These are phyloP conservation scores for Cytidiella melzeri DNA, from an alignment of 768 basidiomycete species.

Conservation along the genomic window DNA sequence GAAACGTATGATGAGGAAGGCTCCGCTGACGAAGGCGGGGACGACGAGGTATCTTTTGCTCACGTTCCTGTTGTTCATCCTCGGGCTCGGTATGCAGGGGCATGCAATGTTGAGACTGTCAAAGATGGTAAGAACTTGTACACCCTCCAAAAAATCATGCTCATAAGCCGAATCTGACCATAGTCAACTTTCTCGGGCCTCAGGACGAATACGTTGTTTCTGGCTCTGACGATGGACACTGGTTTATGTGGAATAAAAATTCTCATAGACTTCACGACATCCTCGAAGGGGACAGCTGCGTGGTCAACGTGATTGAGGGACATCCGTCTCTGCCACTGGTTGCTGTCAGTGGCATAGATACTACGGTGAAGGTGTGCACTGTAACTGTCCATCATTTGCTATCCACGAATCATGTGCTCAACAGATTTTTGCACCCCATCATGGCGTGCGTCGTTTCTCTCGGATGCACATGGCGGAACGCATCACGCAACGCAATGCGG, in stretches of 20 bases:
- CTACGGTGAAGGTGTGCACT: slow-evolving; percentile 70
- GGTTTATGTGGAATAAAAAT: slow-evolving; percentile 81
- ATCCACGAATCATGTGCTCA: neutral
- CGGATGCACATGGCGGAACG: slow-evolving; percentile 42
- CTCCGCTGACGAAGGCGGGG: slow-evolving; percentile 21
- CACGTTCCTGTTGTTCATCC: slow-evolving; percentile 56
- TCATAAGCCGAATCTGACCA: no score
- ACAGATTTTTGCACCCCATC: slow-evolving; percentile 63
- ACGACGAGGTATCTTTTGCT: slow-evolving; percentile 19
- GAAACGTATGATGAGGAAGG: slow-evolving; percentile 25
- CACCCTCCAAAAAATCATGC: no score
- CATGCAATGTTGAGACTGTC: slow-evolving; percentile 74
- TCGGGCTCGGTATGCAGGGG: slow-evolving; percentile 56
- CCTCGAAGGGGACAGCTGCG: slow-evolving; percentile 73
- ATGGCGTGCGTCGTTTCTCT: slow-evolving; percentile 45
- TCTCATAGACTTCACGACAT: slow-evolving; percentile 63
- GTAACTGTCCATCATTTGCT: neutral
- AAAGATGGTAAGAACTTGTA: slow-evolving; percentile 67
- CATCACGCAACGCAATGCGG: slow-evolving; percentile 54
- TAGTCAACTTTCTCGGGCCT: slow-evolving; percentile 83
- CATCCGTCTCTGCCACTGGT: slow-evolving; percentile 74
- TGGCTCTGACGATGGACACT: slow-evolving; percentile 83
- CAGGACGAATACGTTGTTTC: slow-evolving; percentile 72
- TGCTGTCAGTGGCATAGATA: slow-evolving; percentile 86
- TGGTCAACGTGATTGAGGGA: slow-evolving; percentile 84